Base-by-base conservation (phyloP, 2,329 filamentous ascomycete species). In the Penicillium janthinellum region DNA sequence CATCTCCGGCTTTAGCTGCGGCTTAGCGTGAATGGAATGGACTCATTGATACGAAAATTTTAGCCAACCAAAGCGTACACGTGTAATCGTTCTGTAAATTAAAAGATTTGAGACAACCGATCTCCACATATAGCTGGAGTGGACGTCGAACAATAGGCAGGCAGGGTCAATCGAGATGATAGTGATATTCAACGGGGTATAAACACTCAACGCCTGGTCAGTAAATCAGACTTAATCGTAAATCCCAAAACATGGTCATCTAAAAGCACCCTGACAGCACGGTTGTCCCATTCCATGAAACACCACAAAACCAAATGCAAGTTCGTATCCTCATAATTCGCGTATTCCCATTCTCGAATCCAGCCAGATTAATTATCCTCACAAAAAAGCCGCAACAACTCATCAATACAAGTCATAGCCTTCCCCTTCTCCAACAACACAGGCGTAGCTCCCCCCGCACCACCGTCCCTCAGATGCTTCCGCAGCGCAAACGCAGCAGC, bases 401-500 rank as follows among this genome's bases (percentile, higher is more conserved):
- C 74, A 68, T 79, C 77, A 51, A 79, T 75, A 62, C 74, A 73
- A 53, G 70, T 73, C 69, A 76, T 79, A 20, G 75, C 76, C 54
- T 73, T 79, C 25, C 67, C 73, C 51, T 73, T 78, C 22, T 76
- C 67, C 52, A 79, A 58, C 15, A 72, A 57, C 12, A 69, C 57
- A 11, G 71, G 64, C 11, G 62, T 44, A 28, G 47, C 25, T 34
- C 58, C 64, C 14, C 20, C 53, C 15, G 42, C 41, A 17, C 50
- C 53, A 5, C 59, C 38, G 17, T 69, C 64, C 54, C 72, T 78
- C 50, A 79, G 56, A 55, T 76, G 78, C 55, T 70, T 74, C 15
- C 77, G 72, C n/a, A 79, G 63, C 20, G 77, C 77, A 70, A 79
- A 79, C 7, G 71, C 75, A 5, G 77, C 73, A 31, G 77, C 76